These are phyloP conservation scores for Xylaria palmicola DNA, from an alignment of 495 filamentous ascomycete species.

Conservation along the genomic window DNA sequence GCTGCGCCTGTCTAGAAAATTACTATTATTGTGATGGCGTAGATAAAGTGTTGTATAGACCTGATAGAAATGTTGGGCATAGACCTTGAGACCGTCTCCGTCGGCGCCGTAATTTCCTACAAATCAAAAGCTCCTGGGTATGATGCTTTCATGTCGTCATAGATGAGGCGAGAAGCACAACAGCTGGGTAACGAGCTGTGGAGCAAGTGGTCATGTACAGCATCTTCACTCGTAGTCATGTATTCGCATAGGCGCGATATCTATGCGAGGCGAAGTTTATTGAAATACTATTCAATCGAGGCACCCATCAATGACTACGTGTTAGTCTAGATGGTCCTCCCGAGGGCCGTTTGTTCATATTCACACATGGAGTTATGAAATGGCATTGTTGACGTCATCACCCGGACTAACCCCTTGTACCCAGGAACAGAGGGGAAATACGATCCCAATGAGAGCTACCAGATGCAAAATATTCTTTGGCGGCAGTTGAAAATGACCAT, in stretches of 20 bases:
- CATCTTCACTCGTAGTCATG: too few species aligned
- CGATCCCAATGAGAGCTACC: background rate
- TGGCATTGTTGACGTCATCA: background rate
- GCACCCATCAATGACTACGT: background rate
- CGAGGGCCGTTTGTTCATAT: background rate
- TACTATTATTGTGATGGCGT: too few species aligned
- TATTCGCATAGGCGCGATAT: background rate
- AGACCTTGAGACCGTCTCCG: too few species aligned
- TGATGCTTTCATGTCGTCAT: slow-evolving; percentile 13
- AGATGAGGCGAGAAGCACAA: background rate
- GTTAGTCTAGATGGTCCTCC: background rate
- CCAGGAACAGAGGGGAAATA: background rate
- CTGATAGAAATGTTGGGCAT: too few species aligned
- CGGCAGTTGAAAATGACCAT: background rate
- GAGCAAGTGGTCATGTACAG: background rate
- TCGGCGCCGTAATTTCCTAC: background rate
- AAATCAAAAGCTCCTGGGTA: background rate
- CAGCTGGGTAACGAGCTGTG: slow-evolving; percentile 2
- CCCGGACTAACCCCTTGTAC: too few species aligned
- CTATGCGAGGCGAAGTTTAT: background rate
- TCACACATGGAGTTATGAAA: background rate
- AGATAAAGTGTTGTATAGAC: too few species aligned
- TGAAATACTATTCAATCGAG: background rate
- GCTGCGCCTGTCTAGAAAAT: too few species aligned
- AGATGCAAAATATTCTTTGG: too few species aligned